Evolutionary conservation across 2,329 filamentous ascomycete species (phyloP).

Genomic region (Pseudophaeomoniella oleicola): DNA sequence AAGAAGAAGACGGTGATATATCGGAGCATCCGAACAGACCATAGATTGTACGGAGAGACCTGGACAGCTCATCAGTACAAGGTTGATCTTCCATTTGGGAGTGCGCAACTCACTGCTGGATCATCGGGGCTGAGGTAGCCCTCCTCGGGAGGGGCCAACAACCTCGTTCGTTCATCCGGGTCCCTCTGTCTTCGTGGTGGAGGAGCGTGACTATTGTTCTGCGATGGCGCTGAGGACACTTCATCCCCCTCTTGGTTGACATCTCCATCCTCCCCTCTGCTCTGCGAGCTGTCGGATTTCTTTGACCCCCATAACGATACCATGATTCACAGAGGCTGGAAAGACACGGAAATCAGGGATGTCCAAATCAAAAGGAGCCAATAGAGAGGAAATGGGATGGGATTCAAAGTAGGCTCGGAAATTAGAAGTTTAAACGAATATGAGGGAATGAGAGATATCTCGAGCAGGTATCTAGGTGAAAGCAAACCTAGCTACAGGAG

Average conservation of each 20-base stretch:
- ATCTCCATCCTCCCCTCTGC: conserved; percentile 16
- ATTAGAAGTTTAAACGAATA: no score
- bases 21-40: conserved; percentile 69
- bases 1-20: conserved; percentile 66
- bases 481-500: no score
- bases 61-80: conserved; percentile 11
- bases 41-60: conserved; percentile 86
- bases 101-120: conserved; percentile 48
- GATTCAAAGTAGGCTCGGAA: no score
- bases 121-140: conserved; percentile 64
- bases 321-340: no score
- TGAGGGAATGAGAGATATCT: no score
- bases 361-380: no score
- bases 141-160: conserved; percentile 55
- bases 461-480: no score
- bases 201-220: conserved; percentile 6
- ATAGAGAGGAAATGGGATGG: no score
- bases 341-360: no score
- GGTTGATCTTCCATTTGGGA: no score
- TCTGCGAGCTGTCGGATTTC: conserved; percentile 22
- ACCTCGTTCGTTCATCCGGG: conserved; percentile 46
- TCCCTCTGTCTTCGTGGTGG: conserved; percentile 18
- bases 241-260: conserved; percentile 13
- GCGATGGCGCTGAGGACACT: conserved; percentile 16
- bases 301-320: conserved; percentile 41